Evolutionary conservation across 2,329 filamentous ascomycete genomes (phyloP).

Genomic region (Diaporthe capsici): DNA sequence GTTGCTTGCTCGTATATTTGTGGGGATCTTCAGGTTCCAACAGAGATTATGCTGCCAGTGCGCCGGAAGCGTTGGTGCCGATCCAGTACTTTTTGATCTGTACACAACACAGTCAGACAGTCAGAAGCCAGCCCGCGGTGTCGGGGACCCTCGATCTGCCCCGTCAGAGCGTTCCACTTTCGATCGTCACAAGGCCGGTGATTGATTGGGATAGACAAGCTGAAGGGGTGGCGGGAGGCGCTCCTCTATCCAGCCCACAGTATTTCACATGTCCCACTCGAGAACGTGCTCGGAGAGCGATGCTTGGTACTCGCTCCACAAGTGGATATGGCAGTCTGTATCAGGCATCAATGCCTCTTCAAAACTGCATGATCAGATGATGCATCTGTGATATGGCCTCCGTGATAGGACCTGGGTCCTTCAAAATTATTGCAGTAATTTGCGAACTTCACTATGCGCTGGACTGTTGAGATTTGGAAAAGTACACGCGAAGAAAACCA

Average conservation of each 20-base stretch:
- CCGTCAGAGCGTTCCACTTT: constrained; percentile 2
- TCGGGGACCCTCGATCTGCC: constrained; percentile 2
- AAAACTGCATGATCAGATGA: constrained; percentile 5
- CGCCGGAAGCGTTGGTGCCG: constrained; percentile 28
- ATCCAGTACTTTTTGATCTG: background rate
- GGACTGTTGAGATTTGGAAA: background rate
- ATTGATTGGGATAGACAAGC: constrained; percentile 5
- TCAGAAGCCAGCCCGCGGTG: constrained; percentile 9
- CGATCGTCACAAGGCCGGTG: constrained; percentile 9
- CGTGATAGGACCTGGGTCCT: background rate
- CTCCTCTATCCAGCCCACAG: constrained; percentile 7
- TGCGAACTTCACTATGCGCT: background rate
- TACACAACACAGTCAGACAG: background rate
- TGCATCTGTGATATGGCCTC: constrained; percentile 13
- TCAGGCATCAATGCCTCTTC: constrained; percentile 16
- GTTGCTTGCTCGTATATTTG: background rate
- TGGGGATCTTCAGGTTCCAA: constrained; percentile 11
- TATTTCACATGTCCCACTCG: constrained; percentile 22
- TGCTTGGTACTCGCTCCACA: constrained; percentile 16
- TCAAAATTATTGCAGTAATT: background rate
- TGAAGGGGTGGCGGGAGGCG: constrained; percentile 16
- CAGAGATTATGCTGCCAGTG: background rate
- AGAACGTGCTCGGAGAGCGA: constrained; percentile 5
- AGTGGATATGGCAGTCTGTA: constrained; percentile 9
- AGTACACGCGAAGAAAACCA: background rate